Base-by-base conservation (phyloP, 2,329 filamentous ascomycete genomes). In the Paradendryphiella salina region DNA sequence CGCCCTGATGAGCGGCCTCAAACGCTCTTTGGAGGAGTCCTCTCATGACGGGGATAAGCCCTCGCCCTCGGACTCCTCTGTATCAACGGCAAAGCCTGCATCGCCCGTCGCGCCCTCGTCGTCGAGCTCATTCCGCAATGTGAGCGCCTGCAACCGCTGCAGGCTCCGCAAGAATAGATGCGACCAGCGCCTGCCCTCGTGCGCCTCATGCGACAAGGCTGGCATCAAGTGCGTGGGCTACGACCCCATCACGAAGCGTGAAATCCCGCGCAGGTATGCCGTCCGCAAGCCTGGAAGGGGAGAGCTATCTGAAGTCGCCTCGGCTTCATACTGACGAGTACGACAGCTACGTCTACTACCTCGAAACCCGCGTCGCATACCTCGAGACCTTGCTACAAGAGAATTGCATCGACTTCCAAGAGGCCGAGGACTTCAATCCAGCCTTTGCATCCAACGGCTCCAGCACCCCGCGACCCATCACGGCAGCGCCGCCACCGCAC, bases 171-270 rank as follows among this genome's bases (percentile, higher is more conserved):
- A 97, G 79, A 97, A 96, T 71, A 83, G 91, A 45, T 97, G 93
- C 75, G 93, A 97, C 75, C 93, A 96, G 80, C 87, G 88, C 59
- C 81, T 97, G 55, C 93, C 93, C 7, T 90, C 89, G 64, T 97
- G 93, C 73, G 87, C 89, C 34, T 90, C 89, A 62, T 97, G 93
- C 75, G 90, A 92, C 72, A 96, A 96, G 77, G 92, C 89, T n/a
- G 83, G 84, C 51, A 89, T 95, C 37, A 87, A 89, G 60, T 97
- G 94, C 72, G 90, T 96, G 42, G 93, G 93, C 56, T 96, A 96
- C 73, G 93, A 97, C 71, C 92, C 93, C 28, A 96, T 96, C 67
- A 96, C 90, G 18, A 96, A 96, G 80, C 86, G 89, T 69, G 91
- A 96, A 75, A 96, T 97, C 51, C 93, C 93, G 41, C 84, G 92